Percentiles rank a stretch among this genome's conserved stretches.
phyloP scores from a whole-genome alignment of 106 monocot genomes.

The Phalaenopsis aphrodite region DNA sequence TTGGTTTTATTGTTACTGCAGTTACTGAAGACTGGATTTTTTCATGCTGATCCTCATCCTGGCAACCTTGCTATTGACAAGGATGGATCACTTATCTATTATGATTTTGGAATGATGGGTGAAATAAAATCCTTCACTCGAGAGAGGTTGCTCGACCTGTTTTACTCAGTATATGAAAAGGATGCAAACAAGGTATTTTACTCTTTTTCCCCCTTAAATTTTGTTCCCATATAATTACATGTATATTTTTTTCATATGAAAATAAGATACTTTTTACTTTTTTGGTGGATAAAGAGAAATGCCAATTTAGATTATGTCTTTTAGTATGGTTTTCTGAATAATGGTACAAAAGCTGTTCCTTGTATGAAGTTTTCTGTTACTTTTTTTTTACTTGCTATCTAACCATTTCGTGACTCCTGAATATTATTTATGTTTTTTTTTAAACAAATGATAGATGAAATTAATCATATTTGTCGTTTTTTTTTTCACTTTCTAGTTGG shows the following conservation, averaged over 20 bases:
- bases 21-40: conserved; percentile 96
- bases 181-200: conserved; percentile 83
- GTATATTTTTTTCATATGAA: background rate
- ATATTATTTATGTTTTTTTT: too few relatives aligned
- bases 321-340: too few relatives aligned
- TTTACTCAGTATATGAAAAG: conserved; percentile 92
- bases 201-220: background rate
- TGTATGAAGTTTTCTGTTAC: too few relatives aligned
- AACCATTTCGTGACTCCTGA: too few relatives aligned
- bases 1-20: conserved; percentile 14
- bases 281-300: background rate
- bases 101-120: conserved; percentile 99
- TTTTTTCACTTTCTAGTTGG: too few relatives aligned
- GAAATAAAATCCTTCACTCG: conserved; percentile 95
- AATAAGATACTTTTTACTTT: background rate
- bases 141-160: conserved; percentile 76
- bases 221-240: background rate
- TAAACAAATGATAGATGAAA: too few relatives aligned
- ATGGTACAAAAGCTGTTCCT: too few relatives aligned
- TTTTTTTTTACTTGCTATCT: too few relatives aligned
- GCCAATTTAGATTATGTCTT: too few relatives aligned
- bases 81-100: conserved; percentile 91
- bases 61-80: conserved; percentile 92
- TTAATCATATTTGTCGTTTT: too few relatives aligned
- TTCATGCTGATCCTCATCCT: conserved; percentile 99